Evolutionary conservation across 2,329 filamentous ascomycete species (phyloP), one percentile per base, ranked within the genome.

Genomic region (Cladobotryum mycophilum): DNA sequence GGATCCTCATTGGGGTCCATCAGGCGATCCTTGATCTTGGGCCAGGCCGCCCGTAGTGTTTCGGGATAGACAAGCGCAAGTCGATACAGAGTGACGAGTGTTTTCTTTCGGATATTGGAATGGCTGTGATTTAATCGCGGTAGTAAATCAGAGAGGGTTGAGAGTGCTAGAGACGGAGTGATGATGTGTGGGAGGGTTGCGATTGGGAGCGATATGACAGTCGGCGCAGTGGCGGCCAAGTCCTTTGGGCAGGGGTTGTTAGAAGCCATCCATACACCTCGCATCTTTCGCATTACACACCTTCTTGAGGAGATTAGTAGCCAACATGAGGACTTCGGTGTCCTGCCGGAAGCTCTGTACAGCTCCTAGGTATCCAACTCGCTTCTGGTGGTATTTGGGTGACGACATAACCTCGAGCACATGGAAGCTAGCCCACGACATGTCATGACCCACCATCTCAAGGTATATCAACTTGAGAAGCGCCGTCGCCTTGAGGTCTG

Each of bases 321-420:
- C 93, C 61, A 99, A 74, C 90, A 99, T 96, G 64, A 99, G 75
- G 47, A 99, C 93, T 66, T 99, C 93, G 2, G 93, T 99, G 62
- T 97, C 92, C 2, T 91, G 81, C 18, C 92, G 83, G 70, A 96
- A 99, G 74, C 87, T 97, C 76, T 99, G 93, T 30, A 96, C 90
- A 8, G 93, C 93, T 13, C 88, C 92, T 17, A 99, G 77, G 67
- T 99, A 99, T 52, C 92, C 93, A 41, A 96, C 89, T 57, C 92
- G 81, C 72, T 99, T 99, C 70, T 96, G 92, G 59, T 90, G 80
- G 68, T 95, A 95, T 67, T 96, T 97, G 44, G 86, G 78, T 37
- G 89, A 95, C 36, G 91, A 95, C 93, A 99, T 99, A 71, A 99
- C 93, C 73, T 99, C 93, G 44, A 99, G 84, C 47, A 97, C 92